These are phyloP conservation scores for Diplotaxis tenuifolia DNA, from an alignment of 345 rosid genomes.

Conservation along the genomic window DNA sequence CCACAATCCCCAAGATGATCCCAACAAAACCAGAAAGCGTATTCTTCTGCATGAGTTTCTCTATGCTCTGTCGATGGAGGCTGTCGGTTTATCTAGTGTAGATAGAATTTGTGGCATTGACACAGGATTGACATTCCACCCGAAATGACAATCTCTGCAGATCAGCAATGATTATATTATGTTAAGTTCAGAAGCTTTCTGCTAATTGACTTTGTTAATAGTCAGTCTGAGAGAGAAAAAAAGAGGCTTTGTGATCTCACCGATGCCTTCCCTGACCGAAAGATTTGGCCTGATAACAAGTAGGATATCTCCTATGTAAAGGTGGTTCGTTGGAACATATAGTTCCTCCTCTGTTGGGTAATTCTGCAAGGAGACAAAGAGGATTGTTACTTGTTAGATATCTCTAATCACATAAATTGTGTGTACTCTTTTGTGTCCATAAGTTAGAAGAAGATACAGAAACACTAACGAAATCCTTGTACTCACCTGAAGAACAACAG, in stretches of 20 bases:
- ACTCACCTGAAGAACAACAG: conserved; percentile 78
- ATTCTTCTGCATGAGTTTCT: neutral
- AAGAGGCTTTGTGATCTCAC: conserved; percentile 45
- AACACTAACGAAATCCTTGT: neutral
- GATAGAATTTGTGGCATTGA: conserved; percentile 94
- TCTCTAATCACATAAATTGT: neutral
- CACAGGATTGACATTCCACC: conserved; percentile 99
- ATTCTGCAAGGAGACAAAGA: conserved; percentile 50
- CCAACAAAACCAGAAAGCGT: conserved; percentile 11
- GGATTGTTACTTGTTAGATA: conserved; percentile 1
- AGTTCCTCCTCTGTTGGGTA: conserved; percentile 92
- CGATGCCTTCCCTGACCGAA: conserved; percentile 96
- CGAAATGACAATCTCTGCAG: conserved; percentile 90
- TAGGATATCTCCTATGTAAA: conserved; percentile 96
- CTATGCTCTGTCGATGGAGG: conserved; percentile 38
- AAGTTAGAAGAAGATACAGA: neutral
- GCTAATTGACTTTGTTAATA: neutral
- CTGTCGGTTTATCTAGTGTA: conserved; percentile 48
- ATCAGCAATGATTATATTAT: conserved; percentile 6
- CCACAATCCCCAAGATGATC: too few species aligned
- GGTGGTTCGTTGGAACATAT: conserved; percentile 98
- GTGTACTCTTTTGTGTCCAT: neutral
- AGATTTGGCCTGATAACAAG: conserved; percentile 90
- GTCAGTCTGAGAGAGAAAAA: neutral
- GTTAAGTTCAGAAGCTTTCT: neutral